Conservation (phyloP, 78 protist species). For the Acrasis kona region DNA sequence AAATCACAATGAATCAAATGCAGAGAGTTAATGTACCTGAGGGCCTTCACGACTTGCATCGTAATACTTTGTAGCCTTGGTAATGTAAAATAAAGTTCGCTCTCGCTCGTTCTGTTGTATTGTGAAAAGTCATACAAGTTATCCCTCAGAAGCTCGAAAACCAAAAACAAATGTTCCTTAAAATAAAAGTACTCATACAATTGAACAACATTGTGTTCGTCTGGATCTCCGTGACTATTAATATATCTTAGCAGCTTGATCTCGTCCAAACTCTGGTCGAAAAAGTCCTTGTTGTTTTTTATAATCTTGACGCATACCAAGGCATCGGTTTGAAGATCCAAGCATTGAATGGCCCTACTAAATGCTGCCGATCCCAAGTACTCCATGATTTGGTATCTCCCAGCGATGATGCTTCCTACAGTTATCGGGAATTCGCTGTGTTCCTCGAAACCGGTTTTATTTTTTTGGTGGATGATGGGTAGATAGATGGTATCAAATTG, state of each 20-base stretch:
- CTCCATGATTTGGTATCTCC: conserved; percentile 46
- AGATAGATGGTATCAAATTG: conserved; percentile 1
- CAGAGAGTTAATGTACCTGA: conserved; percentile 29
- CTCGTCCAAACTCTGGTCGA: conserved; percentile 78
- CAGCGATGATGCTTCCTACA: conserved; percentile 37
- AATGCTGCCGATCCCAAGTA: conserved; percentile 59
- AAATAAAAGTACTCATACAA: conserved; percentile 62
- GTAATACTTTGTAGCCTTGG: conserved; percentile 49
- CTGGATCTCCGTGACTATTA: conserved; percentile 25
- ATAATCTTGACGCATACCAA: conserved; percentile 63
- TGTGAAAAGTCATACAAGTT: conserved; percentile 61
- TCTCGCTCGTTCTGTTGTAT: conserved; percentile 31
- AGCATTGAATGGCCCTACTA: conserved; percentile 50
- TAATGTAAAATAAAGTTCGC: conserved; percentile 39
- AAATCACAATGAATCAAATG: conserved; percentile 68
- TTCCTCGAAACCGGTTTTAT: conserved; percentile 48
- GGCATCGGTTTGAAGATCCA: conserved; percentile 30
- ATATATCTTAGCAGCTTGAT: conserved; percentile 51
- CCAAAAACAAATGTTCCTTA: conserved; percentile 69
- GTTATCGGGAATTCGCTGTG: conserved; percentile 39
- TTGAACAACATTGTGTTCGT: conserved; percentile 33
- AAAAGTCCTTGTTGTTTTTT: conserved; percentile 65
- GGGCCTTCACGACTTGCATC: conserved; percentile 28
- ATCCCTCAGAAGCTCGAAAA: conserved; percentile 56
- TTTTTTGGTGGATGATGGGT: conserved; percentile 10